phyloP scores from a whole-genome alignment of 2,329 filamentous ascomycete species.

The Ophiostoma australiae region DNA sequence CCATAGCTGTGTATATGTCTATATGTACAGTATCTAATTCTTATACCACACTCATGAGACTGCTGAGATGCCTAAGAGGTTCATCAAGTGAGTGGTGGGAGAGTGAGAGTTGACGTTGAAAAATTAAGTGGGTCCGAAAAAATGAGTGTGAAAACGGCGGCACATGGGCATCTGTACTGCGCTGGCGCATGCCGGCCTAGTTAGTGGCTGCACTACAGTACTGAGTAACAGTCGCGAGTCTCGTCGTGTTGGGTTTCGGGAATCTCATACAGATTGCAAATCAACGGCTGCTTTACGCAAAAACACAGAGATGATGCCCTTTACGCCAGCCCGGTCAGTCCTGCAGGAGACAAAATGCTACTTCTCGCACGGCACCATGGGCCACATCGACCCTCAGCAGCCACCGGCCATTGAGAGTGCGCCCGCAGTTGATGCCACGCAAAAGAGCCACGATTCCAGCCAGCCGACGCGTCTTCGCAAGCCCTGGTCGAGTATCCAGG shows the following conservation, averaged over 20 bases:
- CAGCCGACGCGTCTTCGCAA: slow-evolving; percentile 48
- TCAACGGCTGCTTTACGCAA: not conserved
- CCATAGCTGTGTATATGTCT: slow-evolving; percentile 41
- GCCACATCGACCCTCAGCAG: slow-evolving; percentile 65
- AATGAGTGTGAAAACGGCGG: slow-evolving; percentile 15
- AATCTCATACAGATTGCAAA: not conserved
- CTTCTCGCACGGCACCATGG: slow-evolving; percentile 64
- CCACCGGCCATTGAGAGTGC: slow-evolving; percentile 49
- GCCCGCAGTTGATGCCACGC: not conserved
- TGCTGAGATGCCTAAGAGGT: not conserved
- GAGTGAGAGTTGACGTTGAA: slow-evolving; percentile 18
- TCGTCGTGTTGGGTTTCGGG: not conserved
- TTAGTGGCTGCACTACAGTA: not conserved
- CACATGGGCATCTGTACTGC: slow-evolving; percentile 5
- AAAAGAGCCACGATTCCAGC: not conserved
- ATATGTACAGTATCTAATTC: not conserved
- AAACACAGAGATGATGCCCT: slow-evolving; percentile 42
- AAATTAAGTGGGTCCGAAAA: slow-evolving; percentile 26
- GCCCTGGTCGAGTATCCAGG: slow-evolving; percentile 66
- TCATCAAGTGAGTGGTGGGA: not conserved
- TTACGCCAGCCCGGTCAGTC: slow-evolving; percentile 40
- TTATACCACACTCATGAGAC: not conserved
- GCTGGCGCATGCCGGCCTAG: not conserved
- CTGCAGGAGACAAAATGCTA: slow-evolving; percentile 64
- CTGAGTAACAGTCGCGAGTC: slow-evolving; percentile 1